A percentile compares a stretch with the other conserved stretches of the same genome.
These are phyloP conservation scores for Ampelomyces quisqualis DNA, from an alignment of 2,329 filamentous ascomycete species.

Conservation along the genomic window DNA sequence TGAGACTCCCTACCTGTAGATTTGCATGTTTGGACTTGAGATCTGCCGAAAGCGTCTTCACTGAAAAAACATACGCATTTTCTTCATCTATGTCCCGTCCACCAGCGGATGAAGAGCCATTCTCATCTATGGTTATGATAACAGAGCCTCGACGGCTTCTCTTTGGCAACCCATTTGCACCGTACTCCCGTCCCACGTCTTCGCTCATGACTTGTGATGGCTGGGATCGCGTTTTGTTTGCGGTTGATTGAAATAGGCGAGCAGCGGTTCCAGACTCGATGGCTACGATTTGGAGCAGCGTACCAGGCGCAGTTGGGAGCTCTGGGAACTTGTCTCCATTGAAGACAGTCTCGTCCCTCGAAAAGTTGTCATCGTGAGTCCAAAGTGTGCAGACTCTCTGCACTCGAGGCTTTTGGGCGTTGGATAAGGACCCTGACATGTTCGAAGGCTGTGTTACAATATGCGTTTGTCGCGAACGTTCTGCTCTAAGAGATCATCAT, in stretches of 20 bases:
- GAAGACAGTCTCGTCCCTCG: constrained; percentile 75
- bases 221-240: constrained; percentile 30
- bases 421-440: constrained; percentile 37
- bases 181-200: constrained; percentile 13
- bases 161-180: constrained; percentile 17
- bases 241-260: constrained; percentile 48
- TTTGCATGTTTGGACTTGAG: constrained; percentile 44
- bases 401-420: constrained; percentile 29
- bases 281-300: constrained; percentile 71
- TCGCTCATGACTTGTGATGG: constrained; percentile 32
- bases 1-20: constrained; percentile 47
- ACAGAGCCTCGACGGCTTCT: constrained; percentile 33
- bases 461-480: too few relatives aligned
- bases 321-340: constrained; percentile 71
- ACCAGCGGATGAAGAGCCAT: constrained; percentile 34
- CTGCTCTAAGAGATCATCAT: too few relatives aligned
- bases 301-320: constrained; percentile 63
- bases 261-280: constrained; percentile 54
- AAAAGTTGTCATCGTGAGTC: constrained; percentile 71
- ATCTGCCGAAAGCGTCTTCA: constrained; percentile 39
- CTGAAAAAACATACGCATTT: constrained; percentile 44
- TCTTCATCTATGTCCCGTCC: constrained; percentile 38
- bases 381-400: constrained; percentile 53
- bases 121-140: constrained; percentile 43
- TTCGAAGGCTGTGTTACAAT: not conserved